Base-by-base conservation (phyloP, 2,329 filamentous ascomycete genomes). In the Ophiostoma pallidulum region DNA sequence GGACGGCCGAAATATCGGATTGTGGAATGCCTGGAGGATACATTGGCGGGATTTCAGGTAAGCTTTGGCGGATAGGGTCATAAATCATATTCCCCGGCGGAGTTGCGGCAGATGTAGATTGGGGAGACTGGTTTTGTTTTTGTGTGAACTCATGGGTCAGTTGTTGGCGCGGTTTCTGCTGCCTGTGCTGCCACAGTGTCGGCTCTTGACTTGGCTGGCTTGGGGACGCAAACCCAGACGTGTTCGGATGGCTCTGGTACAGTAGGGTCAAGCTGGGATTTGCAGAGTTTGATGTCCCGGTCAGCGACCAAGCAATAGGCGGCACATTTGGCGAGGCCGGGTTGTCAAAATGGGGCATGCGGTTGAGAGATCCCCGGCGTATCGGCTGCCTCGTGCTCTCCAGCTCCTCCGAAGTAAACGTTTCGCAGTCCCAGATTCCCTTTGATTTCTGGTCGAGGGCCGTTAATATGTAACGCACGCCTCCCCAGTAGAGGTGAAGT, bases 391-490 rank as follows among this genome's bases (percentile, higher is more conserved):
- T 76, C 3, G 78, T 79, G 58, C 78, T 82, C 60, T 88, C 86
- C 64, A 86, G 86, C 62, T 94, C 88, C 60, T 94, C 87, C 1
- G 66, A 67, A 0, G 77, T 80, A 53, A 73, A 80, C 0, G 77
- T 80, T 58, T 81, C 78, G 50, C 75, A 88, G 58, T 94, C 87
- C 64, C 83, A 86, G 32, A 91, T 86, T 1, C 88, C 88, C 61
- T 91, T 88, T 13, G 86, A 81, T 61, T 92, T 92, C 57, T 94
- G 88, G 56, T 94, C 86, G 10, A 94, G 68, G 0, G 88, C 86
- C 0, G 86, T 91, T 32, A 94, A 67, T 33, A 94, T 94, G 60
- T 94, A 94, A 49, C 86, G 83, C 22, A 87, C 83, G 8, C 88
- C 88, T 31, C 84, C 84, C 88, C 88, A 94, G 59, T 92, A 92